These are phyloP conservation scores for Vigna hirtella DNA, from an alignment of 306 rosid species.

Conservation along the genomic window DNA sequence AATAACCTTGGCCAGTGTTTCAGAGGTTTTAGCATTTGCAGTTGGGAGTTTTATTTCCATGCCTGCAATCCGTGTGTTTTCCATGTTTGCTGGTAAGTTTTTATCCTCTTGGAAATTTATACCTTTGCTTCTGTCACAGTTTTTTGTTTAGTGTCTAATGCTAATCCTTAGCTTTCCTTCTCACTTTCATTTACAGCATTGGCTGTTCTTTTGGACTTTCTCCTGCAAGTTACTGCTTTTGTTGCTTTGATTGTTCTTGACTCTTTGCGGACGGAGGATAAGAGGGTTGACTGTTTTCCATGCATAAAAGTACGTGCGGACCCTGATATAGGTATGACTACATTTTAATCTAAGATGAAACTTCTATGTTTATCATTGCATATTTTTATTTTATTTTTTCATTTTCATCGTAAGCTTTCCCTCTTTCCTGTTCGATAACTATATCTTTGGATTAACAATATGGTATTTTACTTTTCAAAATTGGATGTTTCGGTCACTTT, in stretches of 20 bases:
- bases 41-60: constrained; percentile 98
- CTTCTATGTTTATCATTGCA: constrained; percentile 26
- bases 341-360: constrained; percentile 35
- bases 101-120: constrained; percentile 35
- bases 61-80: constrained; percentile 99
- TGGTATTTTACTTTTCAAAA: not conserved
- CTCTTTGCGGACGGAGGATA: constrained; percentile 82
- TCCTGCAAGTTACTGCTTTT: constrained; percentile 95
- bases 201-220: constrained; percentile 94
- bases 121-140: constrained; percentile 31
- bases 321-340: constrained; percentile 70
- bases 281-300: constrained; percentile 94
- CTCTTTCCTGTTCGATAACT: constrained; percentile 4
- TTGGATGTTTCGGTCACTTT: constrained; percentile 37
- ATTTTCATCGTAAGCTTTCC: constrained; percentile 27
- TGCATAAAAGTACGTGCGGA: constrained; percentile 69
- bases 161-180: constrained; percentile 47
- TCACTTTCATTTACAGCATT: constrained; percentile 73
- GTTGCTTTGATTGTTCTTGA: constrained; percentile 92
- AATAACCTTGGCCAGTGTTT: constrained; percentile 91
- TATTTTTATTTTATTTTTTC: not conserved
- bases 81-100: constrained; percentile 95
- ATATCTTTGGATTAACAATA: constrained; percentile 17
- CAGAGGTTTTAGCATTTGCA: constrained; percentile 97
- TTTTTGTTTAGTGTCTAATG: constrained; percentile 36